Evolutionary conservation across 148 eudicot species (phyloP).

Genomic region (Amaranthus cruentus): DNA sequence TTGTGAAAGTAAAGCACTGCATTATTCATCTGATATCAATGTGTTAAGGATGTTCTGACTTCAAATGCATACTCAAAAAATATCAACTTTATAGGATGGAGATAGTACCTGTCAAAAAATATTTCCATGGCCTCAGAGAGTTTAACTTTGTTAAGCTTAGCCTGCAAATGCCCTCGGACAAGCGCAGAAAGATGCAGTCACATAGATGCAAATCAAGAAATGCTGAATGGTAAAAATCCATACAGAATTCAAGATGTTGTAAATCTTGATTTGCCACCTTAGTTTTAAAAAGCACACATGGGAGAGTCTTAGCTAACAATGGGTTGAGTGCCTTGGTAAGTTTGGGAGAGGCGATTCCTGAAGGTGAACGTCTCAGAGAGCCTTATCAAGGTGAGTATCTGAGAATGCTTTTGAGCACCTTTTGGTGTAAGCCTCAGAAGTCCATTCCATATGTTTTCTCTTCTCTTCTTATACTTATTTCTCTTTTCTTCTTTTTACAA

Average conservation of each 20-base stretch:
- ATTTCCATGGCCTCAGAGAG: slow-evolving; percentile 84
- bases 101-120: slow-evolving; percentile 73
- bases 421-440: no score
- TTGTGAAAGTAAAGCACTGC: not conserved
- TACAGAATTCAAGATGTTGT: not conserved
- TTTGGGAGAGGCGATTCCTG: no score
- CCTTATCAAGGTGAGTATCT: no score
- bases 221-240: not conserved
- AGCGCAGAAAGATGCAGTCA: not conserved
- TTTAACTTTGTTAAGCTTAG: slow-evolving; percentile 69
- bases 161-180: slow-evolving; percentile 40
- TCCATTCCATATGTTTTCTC: no score
- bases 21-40: not conserved
- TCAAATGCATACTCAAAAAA: not conserved
- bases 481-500: no score
- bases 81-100: not conserved
- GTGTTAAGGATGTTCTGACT: not conserved
- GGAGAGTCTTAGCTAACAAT: no score
- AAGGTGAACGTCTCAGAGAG: no score
- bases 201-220: not conserved
- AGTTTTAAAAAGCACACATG: no score
- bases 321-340: no score
- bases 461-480: no score
- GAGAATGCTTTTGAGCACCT: no score
- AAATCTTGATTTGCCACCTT: not conserved